phyloP scores from a whole-genome alignment of 225 moss, liverwort and hornwort genomes.

The Rhytidiadelphus loreus region DNA sequence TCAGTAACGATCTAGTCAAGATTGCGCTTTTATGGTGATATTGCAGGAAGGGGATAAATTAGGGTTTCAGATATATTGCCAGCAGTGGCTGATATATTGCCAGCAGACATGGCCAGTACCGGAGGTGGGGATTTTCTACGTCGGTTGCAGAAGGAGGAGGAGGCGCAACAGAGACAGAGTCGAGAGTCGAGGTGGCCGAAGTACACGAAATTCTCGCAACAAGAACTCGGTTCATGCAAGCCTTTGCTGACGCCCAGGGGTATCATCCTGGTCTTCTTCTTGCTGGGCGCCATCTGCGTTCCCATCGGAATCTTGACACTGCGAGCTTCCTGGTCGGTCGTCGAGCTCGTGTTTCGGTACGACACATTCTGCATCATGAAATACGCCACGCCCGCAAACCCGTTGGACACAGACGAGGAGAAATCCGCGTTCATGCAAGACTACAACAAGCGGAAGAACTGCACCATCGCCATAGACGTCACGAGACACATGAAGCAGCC shows the following conservation, averaged over 20 bases:
- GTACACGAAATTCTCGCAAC: constrained; percentile 36
- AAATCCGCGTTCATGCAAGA: constrained; percentile 38
- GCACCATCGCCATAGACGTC: constrained; percentile 10
- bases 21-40: not conserved
- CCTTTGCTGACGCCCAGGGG: constrained; percentile 24
- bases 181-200: constrained; percentile 13
- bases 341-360: constrained; percentile 22
- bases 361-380: constrained; percentile 34
- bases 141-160: constrained; percentile 33
- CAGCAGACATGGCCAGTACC: constrained; percentile 2
- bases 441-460: constrained; percentile 28
- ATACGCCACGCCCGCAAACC: constrained; percentile 6
- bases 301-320: constrained; percentile 18
- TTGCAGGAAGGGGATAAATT: not conserved
- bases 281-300: constrained; percentile 15
- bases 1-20: not conserved
- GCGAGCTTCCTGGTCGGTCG: constrained; percentile 28
- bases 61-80: not conserved
- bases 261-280: constrained; percentile 9
- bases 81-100: not conserved
- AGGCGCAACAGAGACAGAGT: constrained; percentile 13
- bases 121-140: constrained; percentile 24
- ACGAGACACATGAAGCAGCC: constrained; percentile 22
- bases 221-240: constrained; percentile 30
- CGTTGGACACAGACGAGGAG: constrained; percentile 13